These are phyloP conservation scores for Hippophae gyantsensis DNA, from an alignment of 306 rosid species.

Conservation along the genomic window DNA sequence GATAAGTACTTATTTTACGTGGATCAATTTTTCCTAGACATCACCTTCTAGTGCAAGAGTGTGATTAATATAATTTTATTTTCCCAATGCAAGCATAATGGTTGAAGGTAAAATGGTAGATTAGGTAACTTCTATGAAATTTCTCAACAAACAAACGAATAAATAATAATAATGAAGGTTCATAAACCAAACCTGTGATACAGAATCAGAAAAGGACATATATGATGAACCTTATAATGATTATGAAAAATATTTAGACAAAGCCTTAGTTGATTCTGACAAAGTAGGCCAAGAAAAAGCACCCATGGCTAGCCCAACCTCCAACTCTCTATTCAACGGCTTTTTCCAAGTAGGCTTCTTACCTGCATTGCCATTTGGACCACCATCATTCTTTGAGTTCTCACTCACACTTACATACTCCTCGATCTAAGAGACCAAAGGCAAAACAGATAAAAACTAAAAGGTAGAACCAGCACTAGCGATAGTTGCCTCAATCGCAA, in stretches of 20 bases:
- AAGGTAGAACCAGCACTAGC: constrained; percentile 3
- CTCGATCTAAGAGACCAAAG: constrained; percentile 23
- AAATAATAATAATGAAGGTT: background rate
- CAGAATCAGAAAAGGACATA: constrained; percentile 36
- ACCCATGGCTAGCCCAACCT: constrained; percentile 56
- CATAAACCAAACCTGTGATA: constrained; percentile 48
- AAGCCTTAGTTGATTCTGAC: constrained; percentile 47
- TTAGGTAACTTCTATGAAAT: background rate
- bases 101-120: no score
- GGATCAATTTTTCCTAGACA: no score
- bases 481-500: constrained; percentile 25
- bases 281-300: constrained; percentile 61
- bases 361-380: constrained; percentile 25
- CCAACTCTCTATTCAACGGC: constrained; percentile 46
- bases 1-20: no score
- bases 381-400: constrained; percentile 28
- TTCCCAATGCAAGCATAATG: no score
- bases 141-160: constrained; percentile 3
- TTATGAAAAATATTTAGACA: constrained; percentile 41
- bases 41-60: no score
- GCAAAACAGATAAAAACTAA: constrained; percentile 18
- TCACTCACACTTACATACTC: constrained; percentile 27
- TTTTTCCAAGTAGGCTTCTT: constrained; percentile 70
- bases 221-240: constrained; percentile 43
- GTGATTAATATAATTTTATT: no score